These are phyloP conservation scores for Mortierella sp. DNA, from an alignment of 371 early-diverging fungal genomes.

Conservation along the genomic window DNA sequence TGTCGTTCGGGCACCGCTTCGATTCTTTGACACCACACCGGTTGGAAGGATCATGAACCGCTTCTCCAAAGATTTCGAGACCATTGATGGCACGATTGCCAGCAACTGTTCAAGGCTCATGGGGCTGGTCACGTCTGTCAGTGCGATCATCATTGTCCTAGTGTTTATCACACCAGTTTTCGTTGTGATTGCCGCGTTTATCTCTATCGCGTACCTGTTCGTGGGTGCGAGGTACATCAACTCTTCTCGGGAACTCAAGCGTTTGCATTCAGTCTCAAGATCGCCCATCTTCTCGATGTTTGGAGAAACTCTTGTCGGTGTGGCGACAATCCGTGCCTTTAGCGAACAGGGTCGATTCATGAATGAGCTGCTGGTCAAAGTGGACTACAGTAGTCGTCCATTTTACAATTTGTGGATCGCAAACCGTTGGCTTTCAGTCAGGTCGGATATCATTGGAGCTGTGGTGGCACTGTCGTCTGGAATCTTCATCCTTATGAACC, in stretches of 20 bases:
- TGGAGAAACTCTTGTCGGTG: constrained; percentile 73
- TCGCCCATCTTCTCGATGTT: constrained; percentile 82
- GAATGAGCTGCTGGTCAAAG: constrained; percentile 60
- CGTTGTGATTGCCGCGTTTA: constrained; percentile 30
- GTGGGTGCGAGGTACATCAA: constrained; percentile 73
- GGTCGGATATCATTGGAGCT: constrained; percentile 79
- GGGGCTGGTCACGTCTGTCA: constrained; percentile 54
- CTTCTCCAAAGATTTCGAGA: constrained; percentile 84
- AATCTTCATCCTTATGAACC: constrained; percentile 63
- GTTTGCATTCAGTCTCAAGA: constrained; percentile 79
- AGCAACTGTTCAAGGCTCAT: constrained; percentile 42
- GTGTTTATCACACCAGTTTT: constrained; percentile 70
- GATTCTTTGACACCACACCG: constrained; percentile 94
- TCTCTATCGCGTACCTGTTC: constrained; percentile 50
- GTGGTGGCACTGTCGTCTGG: constrained; percentile 76
- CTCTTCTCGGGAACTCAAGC: constrained; percentile 82
- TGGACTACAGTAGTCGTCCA: constrained; percentile 77
- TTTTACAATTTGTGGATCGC: constrained; percentile 85
- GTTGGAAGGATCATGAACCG: constrained; percentile 91
- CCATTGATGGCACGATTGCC: constrained; percentile 70
- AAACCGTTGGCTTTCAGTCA: constrained; percentile 89
- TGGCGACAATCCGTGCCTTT: constrained; percentile 79
- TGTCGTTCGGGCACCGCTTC: constrained; percentile 75
- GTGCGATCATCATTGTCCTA: constrained; percentile 71
- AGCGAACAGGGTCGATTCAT: constrained; percentile 72